Evolutionary conservation across 1,284 basidiomycete genomes (phyloP).

Genomic region (Fomes fomentarius): DNA sequence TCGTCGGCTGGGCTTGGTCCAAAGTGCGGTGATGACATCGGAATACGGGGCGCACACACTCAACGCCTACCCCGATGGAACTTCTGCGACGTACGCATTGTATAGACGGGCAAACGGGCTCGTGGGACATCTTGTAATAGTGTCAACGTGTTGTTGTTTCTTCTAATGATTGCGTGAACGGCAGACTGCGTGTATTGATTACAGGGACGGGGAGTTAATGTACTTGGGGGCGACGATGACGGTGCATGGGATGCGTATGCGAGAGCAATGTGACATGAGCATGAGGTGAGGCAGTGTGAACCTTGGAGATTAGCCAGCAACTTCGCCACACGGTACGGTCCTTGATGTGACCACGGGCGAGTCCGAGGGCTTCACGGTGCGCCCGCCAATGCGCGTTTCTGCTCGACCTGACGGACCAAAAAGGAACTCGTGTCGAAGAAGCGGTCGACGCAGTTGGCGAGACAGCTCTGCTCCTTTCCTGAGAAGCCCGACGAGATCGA

Average conservation of each 20-base stretch:
- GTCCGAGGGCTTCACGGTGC: conserved; percentile 5
- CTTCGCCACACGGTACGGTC: too few relatives aligned
- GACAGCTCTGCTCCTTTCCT: conserved; percentile 81
- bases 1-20: conserved; percentile 55
- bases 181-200: conserved; percentile 5
- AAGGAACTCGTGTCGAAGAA: conserved; percentile 93
- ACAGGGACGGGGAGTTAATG: neutral
- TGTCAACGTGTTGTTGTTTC: neutral
- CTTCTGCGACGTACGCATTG: conserved; percentile 4
- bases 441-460: conserved; percentile 91
- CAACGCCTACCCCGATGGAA: conserved; percentile 4
- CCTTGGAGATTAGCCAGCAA: neutral
- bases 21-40: conserved; percentile 24
- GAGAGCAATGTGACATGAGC: neutral
- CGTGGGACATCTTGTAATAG: neutral
- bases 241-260: neutral
- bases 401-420: conserved; percentile 84
- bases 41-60: neutral
- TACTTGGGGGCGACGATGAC: conserved; percentile 3
- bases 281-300: neutral
- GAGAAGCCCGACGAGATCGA: conserved; percentile 57
- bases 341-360: neutral
- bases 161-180: conserved; percentile 5
- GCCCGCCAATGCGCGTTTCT: conserved; percentile 41
- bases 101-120: neutral